Percentiles rank a stretch among this genome's conserved stretches.
Evolutionary conservation across 164 flowering plant genomes (phyloP).

Genomic region (Dillenia turbinata): DNA sequence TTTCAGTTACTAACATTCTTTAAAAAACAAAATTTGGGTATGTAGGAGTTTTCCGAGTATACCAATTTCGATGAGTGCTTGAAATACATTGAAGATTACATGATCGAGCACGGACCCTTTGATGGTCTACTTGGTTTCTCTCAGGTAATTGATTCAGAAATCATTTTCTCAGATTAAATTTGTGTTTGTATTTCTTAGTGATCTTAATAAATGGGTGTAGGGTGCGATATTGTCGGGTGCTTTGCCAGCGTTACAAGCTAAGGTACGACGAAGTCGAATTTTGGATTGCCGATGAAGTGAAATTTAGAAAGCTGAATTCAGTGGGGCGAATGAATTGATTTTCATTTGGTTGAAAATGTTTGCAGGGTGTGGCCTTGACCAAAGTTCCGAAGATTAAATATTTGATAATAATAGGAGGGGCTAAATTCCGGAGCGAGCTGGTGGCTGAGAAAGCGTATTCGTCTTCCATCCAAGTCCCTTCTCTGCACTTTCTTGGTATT

Average conservation of each 20-base stretch:
- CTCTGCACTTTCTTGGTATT: constrained; percentile 55
- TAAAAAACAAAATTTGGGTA: background rate
- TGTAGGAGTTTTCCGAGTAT: constrained; percentile 60
- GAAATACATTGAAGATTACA: constrained; percentile 57
- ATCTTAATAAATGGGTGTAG: constrained; percentile 17
- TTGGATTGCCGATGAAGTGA: too few species aligned
- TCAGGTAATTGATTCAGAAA: constrained; percentile 37
- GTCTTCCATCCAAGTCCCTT: constrained; percentile 29
- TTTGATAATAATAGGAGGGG: constrained; percentile 48
- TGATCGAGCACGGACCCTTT: constrained; percentile 72
- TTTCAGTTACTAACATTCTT: background rate
- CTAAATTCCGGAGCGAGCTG: constrained; percentile 24
- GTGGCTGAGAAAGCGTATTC: constrained; percentile 42
- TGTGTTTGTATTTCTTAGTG: background rate
- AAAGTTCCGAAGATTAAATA: constrained; percentile 49
- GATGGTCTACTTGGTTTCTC: constrained; percentile 91
- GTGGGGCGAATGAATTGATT: too few species aligned
- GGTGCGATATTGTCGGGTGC: constrained; percentile 80
- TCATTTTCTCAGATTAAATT: background rate
- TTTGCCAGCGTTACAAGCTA: constrained; percentile 63
- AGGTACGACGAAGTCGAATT: constrained; percentile 23
- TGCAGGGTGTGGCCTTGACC: constrained; percentile 46
- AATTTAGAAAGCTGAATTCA: too few species aligned
- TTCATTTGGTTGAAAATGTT: background rate
- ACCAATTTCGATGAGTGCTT: constrained; percentile 67